Base-by-base conservation (phyloP, 108 stramenopile species). In the Nitzschia palea region DNA sequence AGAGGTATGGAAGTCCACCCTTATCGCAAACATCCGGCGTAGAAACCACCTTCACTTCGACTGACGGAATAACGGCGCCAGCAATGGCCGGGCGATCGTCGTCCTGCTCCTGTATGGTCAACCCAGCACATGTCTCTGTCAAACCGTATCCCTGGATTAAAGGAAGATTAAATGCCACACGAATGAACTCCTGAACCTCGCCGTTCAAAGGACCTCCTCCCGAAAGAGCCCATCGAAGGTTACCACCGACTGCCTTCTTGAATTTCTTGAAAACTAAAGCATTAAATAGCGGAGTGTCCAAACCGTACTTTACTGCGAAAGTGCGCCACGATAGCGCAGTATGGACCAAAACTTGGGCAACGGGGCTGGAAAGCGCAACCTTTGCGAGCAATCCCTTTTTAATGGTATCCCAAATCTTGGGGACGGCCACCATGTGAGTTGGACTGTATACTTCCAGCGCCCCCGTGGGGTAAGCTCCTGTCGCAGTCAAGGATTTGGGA, bases 381-480 rank as follows among this genome's bases (percentile, higher is more conserved):
- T 93, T 93, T 44, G 88, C 90, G 57, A 89, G 63, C 45, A 93
- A 71, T 27, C 90, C 95, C 67, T 95, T 95, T 72, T 95, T 95
- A 74, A 95, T 93, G 61, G 89, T 82, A 74, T 96, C 95, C 95
- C 95, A 96, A 80, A 96, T 90, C 70, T 95, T 95, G 31, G 95
- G 95, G 33, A 95, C 95, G 17, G 83, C 95, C 23, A 86, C 90
- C 90, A 95, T 90, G 62, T 89, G 57, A 10, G 91, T 91, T 31
- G 95, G 95, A 3, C 62, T 53, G 77, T 76, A 95, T 55, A 86
- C 81, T 81, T 95, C 90, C 47, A 95, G 70, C 8, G 91, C 90
- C 29, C 93, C 93, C 34, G 85, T 73, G 26, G 93, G 95, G 73
- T 88, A 91, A 6, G 91, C 74, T 20, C 95, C 95, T 22, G 88